Percentiles rank a stretch among this genome's conserved stretches.
These are phyloP conservation scores for Botrytis sinoallii DNA, from an alignment of 2,329 filamentous ascomycete genomes.

Conservation along the genomic window DNA sequence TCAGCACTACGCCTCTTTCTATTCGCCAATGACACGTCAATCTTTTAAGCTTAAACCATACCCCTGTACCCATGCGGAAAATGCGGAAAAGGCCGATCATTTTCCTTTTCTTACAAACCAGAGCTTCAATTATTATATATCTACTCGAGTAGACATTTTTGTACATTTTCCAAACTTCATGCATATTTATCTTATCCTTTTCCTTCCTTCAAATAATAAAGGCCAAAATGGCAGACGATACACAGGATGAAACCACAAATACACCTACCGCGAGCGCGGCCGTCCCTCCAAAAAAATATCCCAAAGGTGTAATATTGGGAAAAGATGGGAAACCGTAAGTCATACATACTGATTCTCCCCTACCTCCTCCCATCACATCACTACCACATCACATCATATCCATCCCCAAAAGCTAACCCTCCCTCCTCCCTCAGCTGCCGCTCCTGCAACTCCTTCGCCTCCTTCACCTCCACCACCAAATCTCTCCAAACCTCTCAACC, in stretches of 20 bases:
- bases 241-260: slow-evolving; percentile 25
- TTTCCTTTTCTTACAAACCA: slow-evolving; percentile 5
- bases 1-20: neutral
- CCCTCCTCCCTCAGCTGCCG: slow-evolving; percentile 56
- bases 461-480: slow-evolving; percentile 48
- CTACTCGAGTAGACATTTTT: no score
- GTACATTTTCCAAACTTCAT: neutral
- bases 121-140: neutral
- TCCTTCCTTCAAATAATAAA: neutral
- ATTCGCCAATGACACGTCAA: neutral
- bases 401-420: neutral
- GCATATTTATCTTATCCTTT: neutral
- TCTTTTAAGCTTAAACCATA: slow-evolving; percentile 10
- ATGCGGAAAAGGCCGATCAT: neutral
- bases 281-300: slow-evolving; percentile 47
- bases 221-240: slow-evolving; percentile 34
- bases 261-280: slow-evolving; percentile 20
- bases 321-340: slow-evolving; percentile 83
- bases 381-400: neutral
- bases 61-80: neutral
- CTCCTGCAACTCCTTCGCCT: slow-evolving; percentile 60
- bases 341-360: neutral
- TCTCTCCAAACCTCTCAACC: slow-evolving; percentile 35
- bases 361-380: neutral
- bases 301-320: slow-evolving; percentile 71